phyloP scores from a whole-genome alignment of 192 early-diverging fungal species.

The Physocladia obscura region DNA sequence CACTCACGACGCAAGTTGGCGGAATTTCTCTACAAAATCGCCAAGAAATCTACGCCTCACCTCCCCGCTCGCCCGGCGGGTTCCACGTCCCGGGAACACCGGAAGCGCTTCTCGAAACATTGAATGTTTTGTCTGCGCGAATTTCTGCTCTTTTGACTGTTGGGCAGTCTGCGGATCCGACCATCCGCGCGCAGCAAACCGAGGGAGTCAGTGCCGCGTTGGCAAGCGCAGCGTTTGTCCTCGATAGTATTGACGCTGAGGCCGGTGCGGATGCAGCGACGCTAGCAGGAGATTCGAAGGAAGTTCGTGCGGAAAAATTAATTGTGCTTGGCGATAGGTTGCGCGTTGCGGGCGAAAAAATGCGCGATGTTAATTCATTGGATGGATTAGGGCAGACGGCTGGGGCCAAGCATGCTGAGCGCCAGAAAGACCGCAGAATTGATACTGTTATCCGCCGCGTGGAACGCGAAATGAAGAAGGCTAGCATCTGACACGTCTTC shows the following conservation, averaged over 20 bases:
- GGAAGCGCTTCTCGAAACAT: neutral
- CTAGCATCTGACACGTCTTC: neutral
- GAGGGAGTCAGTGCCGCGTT: conserved; percentile 18
- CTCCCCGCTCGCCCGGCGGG: neutral
- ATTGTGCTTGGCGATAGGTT: neutral
- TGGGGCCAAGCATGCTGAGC: neutral
- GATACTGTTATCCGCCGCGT: conserved; percentile 12
- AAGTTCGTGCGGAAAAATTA: neutral
- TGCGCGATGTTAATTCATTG: neutral
- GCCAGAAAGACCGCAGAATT: neutral
- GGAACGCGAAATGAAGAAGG: conserved; percentile 20
- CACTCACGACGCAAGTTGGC: neutral
- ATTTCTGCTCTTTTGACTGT: neutral
- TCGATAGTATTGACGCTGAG: conserved; percentile 7
- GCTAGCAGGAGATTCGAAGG: neutral
- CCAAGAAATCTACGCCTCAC: neutral
- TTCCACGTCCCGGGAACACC: neutral
- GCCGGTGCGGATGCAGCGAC: neutral
- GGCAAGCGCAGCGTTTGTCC: neutral
- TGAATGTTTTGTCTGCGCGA: neutral
- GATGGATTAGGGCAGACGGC: no score
- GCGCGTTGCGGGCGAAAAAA: neutral
- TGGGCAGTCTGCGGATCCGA: neutral
- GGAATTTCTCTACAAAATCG: no score
- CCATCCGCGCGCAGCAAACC: neutral